Evolutionary conservation across 2,329 filamentous ascomycete genomes (phyloP).

Genomic region (Trichophyton rubrum): DNA sequence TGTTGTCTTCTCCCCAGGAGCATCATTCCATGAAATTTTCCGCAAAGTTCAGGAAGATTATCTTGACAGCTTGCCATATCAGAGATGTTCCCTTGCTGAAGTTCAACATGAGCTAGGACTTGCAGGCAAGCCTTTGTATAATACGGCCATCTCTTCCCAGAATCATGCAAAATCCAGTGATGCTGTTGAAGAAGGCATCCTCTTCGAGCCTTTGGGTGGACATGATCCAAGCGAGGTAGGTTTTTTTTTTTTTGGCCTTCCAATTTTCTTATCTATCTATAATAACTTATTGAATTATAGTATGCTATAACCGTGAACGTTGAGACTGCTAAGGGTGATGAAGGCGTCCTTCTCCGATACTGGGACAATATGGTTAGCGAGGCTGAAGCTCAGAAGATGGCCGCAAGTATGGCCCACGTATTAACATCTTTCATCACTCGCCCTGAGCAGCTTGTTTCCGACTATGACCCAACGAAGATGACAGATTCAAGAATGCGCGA

Average conservation of each 20-base stretch:
- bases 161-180: slow-evolving; percentile 10
- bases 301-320: slow-evolving; percentile 23
- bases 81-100: slow-evolving; percentile 12
- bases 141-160: slow-evolving; percentile 14
- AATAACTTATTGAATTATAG: slow-evolving; percentile 13
- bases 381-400: slow-evolving; percentile 21
- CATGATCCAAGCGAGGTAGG: slow-evolving; percentile 14
- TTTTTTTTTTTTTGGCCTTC: neutral
- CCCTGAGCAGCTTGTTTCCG: slow-evolving; percentile 10
- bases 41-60: slow-evolving; percentile 12
- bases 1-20: slow-evolving; percentile 8
- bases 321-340: slow-evolving; percentile 24
- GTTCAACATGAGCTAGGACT: slow-evolving; percentile 12
- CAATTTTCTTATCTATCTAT: neutral
- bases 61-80: slow-evolving; percentile 11
- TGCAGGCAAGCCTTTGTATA: slow-evolving; percentile 11
- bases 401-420: slow-evolving; percentile 22
- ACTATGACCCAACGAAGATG: neutral
- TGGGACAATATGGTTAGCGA: slow-evolving; percentile 30
- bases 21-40: slow-evolving; percentile 8
- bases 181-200: slow-evolving; percentile 9
- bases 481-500: neutral
- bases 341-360: slow-evolving; percentile 29
- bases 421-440: slow-evolving; percentile 24
- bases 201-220: slow-evolving; percentile 9